These are phyloP conservation scores for Peniophora sp. DNA, from an alignment of 1,284 basidiomycete genomes.

Conservation along the genomic window DNA sequence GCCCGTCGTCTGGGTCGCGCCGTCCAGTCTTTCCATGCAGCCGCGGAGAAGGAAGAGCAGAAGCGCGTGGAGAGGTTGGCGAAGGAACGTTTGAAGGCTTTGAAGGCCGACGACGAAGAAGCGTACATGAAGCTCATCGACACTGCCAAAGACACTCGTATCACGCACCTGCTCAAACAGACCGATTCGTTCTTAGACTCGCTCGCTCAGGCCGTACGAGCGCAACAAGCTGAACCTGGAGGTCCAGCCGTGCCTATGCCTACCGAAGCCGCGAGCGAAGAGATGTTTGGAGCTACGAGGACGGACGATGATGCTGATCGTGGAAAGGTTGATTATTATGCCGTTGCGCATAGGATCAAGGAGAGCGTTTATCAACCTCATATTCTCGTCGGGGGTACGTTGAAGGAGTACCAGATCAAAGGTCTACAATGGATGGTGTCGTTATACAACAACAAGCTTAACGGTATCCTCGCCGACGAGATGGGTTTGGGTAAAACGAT, in stretches of 20 bases:
- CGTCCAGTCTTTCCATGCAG: slow-evolving; percentile 79
- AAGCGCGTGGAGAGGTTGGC: slow-evolving; percentile 93
- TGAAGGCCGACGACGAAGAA: slow-evolving; percentile 98
- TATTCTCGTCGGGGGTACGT: slow-evolving; percentile 76
- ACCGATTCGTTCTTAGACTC: slow-evolving; percentile 95
- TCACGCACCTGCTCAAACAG: slow-evolving; percentile 92
- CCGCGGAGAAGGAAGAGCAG: slow-evolving; percentile 98
- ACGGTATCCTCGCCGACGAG: slow-evolving; percentile 96
- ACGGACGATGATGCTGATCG: slow-evolving; percentile 53
- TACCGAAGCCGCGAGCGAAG: slow-evolving; percentile 77
- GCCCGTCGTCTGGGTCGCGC: slow-evolving; percentile 80
- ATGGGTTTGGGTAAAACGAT: slow-evolving; percentile 99
- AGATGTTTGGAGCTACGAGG: slow-evolving; percentile 83
- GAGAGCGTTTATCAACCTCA: slow-evolving; percentile 87
- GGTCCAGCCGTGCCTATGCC: slow-evolving; percentile 24
- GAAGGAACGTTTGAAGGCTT: slow-evolving; percentile 97
- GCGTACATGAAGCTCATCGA: slow-evolving; percentile 99
- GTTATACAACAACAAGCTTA: slow-evolving; percentile 96
- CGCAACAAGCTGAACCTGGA: slow-evolving; percentile 77
- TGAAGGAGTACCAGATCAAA: slow-evolving; percentile 93
- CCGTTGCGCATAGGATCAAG: slow-evolving; percentile 89
- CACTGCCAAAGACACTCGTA: slow-evolving; percentile 98
- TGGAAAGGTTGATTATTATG: slow-evolving; percentile 92
- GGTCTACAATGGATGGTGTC: slow-evolving; percentile 98
- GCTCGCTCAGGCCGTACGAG: slow-evolving; percentile 89